phyloP scores from a whole-genome alignment of 345 rosid species.

The Melaleuca alternifolia region DNA sequence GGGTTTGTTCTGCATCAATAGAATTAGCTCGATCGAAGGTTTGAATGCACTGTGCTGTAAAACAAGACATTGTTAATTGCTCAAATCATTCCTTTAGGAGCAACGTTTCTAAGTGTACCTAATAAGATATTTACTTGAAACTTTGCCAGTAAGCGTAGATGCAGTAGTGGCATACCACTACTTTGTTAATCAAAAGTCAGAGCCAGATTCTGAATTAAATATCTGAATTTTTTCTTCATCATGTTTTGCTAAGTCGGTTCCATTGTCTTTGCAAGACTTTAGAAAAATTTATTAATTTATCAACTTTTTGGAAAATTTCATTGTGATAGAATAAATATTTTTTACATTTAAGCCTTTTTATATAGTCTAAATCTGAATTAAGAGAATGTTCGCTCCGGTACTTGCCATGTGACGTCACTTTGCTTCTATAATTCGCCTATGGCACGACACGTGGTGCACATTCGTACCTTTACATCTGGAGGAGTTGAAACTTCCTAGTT shows the following conservation, averaged over 20 bases:
- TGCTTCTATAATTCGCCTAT: too few relatives aligned
- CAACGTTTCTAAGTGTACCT: not conserved
- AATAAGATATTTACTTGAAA: not conserved
- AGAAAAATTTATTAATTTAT: too few relatives aligned
- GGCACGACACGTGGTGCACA: too few relatives aligned
- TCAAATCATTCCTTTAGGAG: not conserved
- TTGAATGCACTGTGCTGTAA: not conserved
- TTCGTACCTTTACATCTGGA: too few relatives aligned
- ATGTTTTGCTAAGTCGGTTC: not conserved
- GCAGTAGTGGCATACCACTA: not conserved
- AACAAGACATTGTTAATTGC: not conserved
- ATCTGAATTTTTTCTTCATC: not conserved
- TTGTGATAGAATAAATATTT: too few relatives aligned
- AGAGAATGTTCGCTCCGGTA: too few relatives aligned
- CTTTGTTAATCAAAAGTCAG: not conserved
- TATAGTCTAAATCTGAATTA: too few relatives aligned
- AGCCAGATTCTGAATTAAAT: not conserved
- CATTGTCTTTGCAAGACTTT: not conserved
- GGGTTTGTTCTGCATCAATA: not conserved
- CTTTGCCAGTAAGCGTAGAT: not conserved
- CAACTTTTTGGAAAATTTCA: too few relatives aligned
- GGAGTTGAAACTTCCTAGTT: too few relatives aligned
- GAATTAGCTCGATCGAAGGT: not conserved
- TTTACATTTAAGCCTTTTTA: too few relatives aligned
- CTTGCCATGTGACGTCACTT: too few relatives aligned